phyloP scores from a whole-genome alignment of 2,329 filamentous ascomycete genomes.

The Xylaria sp. region DNA sequence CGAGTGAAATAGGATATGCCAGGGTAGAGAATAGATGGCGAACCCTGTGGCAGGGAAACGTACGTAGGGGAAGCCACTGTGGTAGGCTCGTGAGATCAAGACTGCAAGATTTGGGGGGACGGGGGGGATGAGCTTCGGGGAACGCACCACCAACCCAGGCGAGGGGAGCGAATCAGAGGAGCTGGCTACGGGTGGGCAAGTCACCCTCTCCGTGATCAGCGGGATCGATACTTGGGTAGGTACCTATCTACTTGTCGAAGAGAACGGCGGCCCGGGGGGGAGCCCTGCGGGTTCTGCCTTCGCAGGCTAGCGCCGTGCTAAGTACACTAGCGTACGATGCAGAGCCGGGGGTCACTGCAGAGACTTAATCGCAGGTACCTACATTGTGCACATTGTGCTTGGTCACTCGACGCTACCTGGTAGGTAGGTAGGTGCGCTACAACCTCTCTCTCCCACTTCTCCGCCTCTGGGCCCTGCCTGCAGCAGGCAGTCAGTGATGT shows the following conservation, averaged over 20 bases:
- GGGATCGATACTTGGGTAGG: slow-evolving; percentile 28
- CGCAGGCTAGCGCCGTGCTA: slow-evolving; percentile 4
- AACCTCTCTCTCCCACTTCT: slow-evolving; percentile 21
- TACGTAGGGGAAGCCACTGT: neutral
- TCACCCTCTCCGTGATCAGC: slow-evolving; percentile 39
- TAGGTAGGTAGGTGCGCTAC: no score
- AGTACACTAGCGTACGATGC: slow-evolving; percentile 31
- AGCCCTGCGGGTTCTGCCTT: slow-evolving; percentile 34
- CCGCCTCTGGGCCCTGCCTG: neutral
- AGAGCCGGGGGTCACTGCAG: slow-evolving; percentile 34
- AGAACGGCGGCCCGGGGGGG: slow-evolving; percentile 34
- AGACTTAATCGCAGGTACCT: slow-evolving; percentile 37
- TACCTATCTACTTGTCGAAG: slow-evolving; percentile 32
- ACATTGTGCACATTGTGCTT: slow-evolving; percentile 32
- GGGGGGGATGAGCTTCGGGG: slow-evolving; percentile 23
- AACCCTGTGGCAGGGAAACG: slow-evolving; percentile 5
- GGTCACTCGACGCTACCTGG: slow-evolving; percentile 5
- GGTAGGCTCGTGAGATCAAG: slow-evolving; percentile 36
- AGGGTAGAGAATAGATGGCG: neutral
- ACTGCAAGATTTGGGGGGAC: slow-evolving; percentile 34
- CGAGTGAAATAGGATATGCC: slow-evolving; percentile 14
- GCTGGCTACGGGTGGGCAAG: slow-evolving; percentile 26
- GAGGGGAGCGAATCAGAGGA: slow-evolving; percentile 30
- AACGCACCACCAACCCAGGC: slow-evolving; percentile 26
- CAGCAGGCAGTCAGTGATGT: neutral